phyloP scores from a whole-genome alignment of 768 basidiomycete species.

The Suillus bovinus region DNA sequence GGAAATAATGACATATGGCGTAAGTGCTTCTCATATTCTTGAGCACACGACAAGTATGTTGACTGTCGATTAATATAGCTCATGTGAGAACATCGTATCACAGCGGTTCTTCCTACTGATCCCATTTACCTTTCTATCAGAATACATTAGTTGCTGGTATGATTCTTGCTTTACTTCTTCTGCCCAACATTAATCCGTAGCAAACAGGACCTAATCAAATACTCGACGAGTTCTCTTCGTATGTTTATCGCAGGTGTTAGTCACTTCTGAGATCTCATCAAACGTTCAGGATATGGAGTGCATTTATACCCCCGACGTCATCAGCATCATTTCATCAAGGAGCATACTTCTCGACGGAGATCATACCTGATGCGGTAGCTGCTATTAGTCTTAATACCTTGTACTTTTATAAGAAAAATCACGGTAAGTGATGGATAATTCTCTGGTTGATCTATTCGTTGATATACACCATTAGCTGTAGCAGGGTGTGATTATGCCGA shows the following conservation, averaged over 20 bases:
- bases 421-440: conserved; percentile 46
- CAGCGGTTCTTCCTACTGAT: conserved; percentile 7
- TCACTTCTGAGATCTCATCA: conserved; percentile 5
- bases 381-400: conserved; percentile 87
- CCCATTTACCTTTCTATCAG: conserved; percentile 32
- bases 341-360: conserved; percentile 77
- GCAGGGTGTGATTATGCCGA: conserved; percentile 67
- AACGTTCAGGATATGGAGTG: conserved; percentile 66
- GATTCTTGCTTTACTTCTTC: conserved; percentile 11
- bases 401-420: conserved; percentile 89
- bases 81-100: conserved; percentile 45
- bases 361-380: conserved; percentile 71
- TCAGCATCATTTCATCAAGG: conserved; percentile 84
- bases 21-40: conserved; percentile 39
- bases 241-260: conserved; percentile 24
- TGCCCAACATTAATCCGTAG: conserved; percentile 5
- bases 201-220: conserved; percentile 62
- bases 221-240: conserved; percentile 69
- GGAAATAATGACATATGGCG: conserved; percentile 94
- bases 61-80: conserved; percentile 38
- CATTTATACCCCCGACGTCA: conserved; percentile 77
- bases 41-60: conserved; percentile 13
- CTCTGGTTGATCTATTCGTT: conserved; percentile 4
- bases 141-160: conserved; percentile 67
- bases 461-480: conserved; percentile 50